Evolutionary conservation across 1,284 basidiomycete genomes (phyloP).

Genomic region (Papiliotrema flavescens): DNA sequence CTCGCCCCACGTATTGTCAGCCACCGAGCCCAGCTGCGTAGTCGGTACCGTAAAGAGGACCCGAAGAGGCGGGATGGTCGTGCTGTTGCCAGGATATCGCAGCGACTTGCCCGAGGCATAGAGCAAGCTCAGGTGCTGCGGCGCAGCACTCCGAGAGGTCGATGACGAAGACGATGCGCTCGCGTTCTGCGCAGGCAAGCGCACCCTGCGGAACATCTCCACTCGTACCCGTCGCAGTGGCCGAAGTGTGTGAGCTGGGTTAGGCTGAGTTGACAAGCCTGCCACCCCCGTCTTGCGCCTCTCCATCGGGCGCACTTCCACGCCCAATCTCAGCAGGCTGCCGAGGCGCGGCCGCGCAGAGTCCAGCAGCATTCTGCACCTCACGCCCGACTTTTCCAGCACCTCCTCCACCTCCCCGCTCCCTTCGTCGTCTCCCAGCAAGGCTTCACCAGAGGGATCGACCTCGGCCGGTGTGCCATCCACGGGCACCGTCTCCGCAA

Average conservation of each 20-base stretch:
- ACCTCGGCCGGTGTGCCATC: conserved; percentile 41
- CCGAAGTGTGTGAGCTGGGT: conserved; percentile 32
- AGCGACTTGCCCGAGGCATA: conserved; percentile 46
- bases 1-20: conserved; percentile 40
- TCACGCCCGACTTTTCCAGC: conserved; percentile 31
- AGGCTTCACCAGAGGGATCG: not conserved
- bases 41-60: conserved; percentile 46
- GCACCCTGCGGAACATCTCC: conserved; percentile 36
- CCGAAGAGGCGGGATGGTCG: conserved; percentile 35
- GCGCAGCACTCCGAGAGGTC: conserved; percentile 1
- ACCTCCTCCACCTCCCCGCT: conserved; percentile 21
- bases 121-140: conserved; percentile 29
- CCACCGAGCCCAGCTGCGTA: conserved; percentile 21
- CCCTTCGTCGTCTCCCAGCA: not conserved
- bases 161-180: conserved; percentile 1
- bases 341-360: conserved; percentile 31
- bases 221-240: conserved; percentile 40
- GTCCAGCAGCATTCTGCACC: conserved; percentile 31
- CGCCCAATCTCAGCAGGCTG: conserved; percentile 31
- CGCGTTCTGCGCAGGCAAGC: not conserved
- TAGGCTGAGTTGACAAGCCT: conserved; percentile 25
- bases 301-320: conserved; percentile 35
- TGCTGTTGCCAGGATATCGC: conserved; percentile 37
- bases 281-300: conserved; percentile 32
- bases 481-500: conserved; percentile 24